These are phyloP conservation scores for Hamamelis virginiana DNA, from an alignment of 164 flowering plant species.

Conservation along the genomic window DNA sequence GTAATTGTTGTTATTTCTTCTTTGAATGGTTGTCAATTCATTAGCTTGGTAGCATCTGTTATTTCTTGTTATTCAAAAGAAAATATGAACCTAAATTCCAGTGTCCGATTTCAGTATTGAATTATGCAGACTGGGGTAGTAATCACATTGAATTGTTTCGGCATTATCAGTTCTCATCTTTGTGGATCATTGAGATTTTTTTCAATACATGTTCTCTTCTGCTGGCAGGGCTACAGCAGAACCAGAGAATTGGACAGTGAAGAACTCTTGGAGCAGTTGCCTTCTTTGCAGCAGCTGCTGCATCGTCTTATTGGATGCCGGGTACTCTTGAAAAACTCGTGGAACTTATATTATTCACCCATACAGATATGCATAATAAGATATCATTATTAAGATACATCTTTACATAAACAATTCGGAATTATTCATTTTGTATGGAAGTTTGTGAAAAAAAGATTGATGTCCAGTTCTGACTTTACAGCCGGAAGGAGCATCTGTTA, in stretches of 20 bases:
- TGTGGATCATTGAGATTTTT: not conserved
- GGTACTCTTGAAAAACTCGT: slow-evolving; percentile 44
- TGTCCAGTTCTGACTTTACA: slow-evolving; percentile 33
- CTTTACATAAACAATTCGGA: not conserved
- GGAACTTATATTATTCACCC: not conserved
- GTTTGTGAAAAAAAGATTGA: slow-evolving; percentile 1
- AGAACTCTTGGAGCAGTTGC: slow-evolving; percentile 90
- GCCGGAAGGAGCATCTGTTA: slow-evolving; percentile 97
- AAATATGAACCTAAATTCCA: not conserved
- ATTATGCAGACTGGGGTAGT: not conserved
- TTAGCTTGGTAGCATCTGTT: not conserved
- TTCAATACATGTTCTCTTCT: slow-evolving; percentile 1
- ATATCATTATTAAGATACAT: not conserved
- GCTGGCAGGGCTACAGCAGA: slow-evolving; percentile 78
- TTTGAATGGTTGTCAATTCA: not conserved
- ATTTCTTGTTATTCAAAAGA: not conserved
- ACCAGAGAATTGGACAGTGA: slow-evolving; percentile 87
- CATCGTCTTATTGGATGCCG: slow-evolving; percentile 95
- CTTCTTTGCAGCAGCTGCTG: slow-evolving; percentile 86
- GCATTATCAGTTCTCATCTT: not conserved
- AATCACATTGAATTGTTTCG: too few species aligned
- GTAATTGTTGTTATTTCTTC: not conserved
- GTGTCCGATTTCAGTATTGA: not conserved
- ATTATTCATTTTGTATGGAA: not conserved
- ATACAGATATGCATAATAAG: not conserved